Evolutionary conservation across 176 grass and related monocot genomes (phyloP), one percentile per base, ranked within the genome.

Genomic region (Ananas comosus): DNA sequence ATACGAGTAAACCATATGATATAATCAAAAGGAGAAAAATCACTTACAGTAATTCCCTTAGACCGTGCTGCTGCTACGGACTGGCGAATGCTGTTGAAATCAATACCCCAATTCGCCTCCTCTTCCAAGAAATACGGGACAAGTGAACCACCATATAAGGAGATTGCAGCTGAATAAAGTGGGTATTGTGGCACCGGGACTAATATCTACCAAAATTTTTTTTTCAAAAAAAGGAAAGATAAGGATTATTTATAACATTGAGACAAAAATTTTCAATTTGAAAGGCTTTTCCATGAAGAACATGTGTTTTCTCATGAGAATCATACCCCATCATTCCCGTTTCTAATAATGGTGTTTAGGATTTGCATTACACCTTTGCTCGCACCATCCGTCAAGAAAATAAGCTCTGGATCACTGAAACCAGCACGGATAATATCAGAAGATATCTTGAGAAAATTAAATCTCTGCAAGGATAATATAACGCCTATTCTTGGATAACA

Each of bases 291-390:
- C 64, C 28, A 61, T 68, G 67, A 4, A 16, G 49, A n/a, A 21
- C 50, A 50, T 23, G 18, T 25, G 72, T 61, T 18, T 5, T 18
- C n/a, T 61, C 56, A 61, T 22, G 16, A 76, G 54, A 23, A 75
- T 13, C 70, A 64, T 86, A 99, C 95, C 82, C 95, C 95, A 49
- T 99, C 95, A 22, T 73, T 93, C 3, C 80, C 78, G 28, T 99
- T 82, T 88, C 95, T 86, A 77, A 99, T 99, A 61, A 99, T 4
- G 48, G 87, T 25, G 28, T 88, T 99, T 48, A 99, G 82, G 3
- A 93, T 86, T 76, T 99, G 95, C 95, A 99, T 91, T 19, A 99
- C 82, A 75, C 95, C 95, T 78, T 91, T 99, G 74, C 95, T 99
- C 24, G 95, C 95, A 66, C 95, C 95, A 64, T 94, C 95, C 13